Percentiles rank a stretch among this genome's conserved stretches.
Conservation (phyloP, 345 rosid species). For the Ceriops decandra region DNA sequence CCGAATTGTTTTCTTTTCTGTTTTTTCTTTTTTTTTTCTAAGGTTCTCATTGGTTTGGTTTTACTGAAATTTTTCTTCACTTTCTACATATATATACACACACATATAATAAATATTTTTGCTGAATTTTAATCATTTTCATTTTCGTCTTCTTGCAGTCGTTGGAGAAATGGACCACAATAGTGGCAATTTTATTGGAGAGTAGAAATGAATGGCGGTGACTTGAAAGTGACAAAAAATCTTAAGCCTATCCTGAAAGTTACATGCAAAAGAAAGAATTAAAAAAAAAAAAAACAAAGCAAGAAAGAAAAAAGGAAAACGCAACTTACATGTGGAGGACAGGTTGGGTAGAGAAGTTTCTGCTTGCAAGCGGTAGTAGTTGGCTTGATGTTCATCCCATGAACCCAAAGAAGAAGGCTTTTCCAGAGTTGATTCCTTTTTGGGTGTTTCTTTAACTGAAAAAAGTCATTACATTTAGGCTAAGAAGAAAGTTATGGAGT, state of each 20-base stretch:
- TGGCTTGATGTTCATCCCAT: conserved; percentile 14
- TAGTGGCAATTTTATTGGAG: background rate
- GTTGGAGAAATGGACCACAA: conserved; percentile 24
- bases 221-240: conserved; percentile 13
- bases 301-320: background rate
- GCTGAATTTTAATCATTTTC: conserved; percentile 6
- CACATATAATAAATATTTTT: background rate
- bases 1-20: background rate
- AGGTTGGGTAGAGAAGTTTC: background rate
- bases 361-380: conserved; percentile 28
- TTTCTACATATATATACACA: background rate
- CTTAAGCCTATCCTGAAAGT: conserved; percentile 14
- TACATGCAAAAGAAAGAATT: background rate
- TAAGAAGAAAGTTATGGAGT: conserved; percentile 40
- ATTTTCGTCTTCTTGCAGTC: conserved; percentile 24
- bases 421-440: background rate
- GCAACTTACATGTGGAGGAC: background rate
- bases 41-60: background rate
- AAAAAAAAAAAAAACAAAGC: background rate
- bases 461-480: background rate
- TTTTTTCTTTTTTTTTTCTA: background rate
- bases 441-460: background rate
- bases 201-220: conserved; percentile 20
- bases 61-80: background rate
- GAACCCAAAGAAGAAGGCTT: background rate